Evolutionary conservation across 2,329 filamentous ascomycete species (phyloP).

Genomic region (Diaporthe nobilis): DNA sequence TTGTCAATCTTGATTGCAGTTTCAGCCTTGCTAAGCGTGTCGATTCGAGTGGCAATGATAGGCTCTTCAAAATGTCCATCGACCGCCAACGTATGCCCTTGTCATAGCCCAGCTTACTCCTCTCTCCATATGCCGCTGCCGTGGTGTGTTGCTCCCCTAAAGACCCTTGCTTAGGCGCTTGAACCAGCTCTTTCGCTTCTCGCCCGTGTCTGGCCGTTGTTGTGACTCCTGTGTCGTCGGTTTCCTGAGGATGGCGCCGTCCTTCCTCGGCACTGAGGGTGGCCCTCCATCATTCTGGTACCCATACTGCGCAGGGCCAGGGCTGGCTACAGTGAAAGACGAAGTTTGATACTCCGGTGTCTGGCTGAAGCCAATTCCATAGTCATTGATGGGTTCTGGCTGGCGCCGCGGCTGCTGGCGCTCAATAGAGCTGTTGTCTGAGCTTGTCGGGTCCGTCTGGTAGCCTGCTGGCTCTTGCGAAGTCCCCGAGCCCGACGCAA

Average conservation of each 20-base stretch:
- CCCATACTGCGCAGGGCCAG: conserved; percentile 43
- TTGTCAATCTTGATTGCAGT: not conserved
- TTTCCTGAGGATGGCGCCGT: conserved; percentile 48
- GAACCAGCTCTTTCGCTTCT: conserved; percentile 94
- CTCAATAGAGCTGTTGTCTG: conserved; percentile 93
- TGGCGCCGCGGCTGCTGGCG: conserved; percentile 71
- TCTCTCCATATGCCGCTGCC: not conserved
- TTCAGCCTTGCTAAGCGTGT: not conserved
- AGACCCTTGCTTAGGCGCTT: conserved; percentile 79
- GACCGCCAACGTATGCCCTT: not conserved
- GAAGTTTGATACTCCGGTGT: conserved; percentile 58
- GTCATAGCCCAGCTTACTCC: not conserved
- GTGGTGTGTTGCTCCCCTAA: conserved; percentile 44
- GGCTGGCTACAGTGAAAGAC: conserved; percentile 53
- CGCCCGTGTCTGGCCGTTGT: conserved; percentile 55
- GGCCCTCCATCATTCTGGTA: conserved; percentile 44
- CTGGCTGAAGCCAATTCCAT: conserved; percentile 72
- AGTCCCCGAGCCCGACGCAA: conserved; percentile 81
- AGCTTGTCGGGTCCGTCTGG: conserved; percentile 87
- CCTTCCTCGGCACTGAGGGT: conserved; percentile 53
- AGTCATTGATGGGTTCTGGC: conserved; percentile 70
- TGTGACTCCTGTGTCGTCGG: conserved; percentile 40
- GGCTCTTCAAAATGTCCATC: not conserved
- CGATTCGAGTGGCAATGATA: not conserved
- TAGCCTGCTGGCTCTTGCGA: conserved; percentile 83